A percentile compares a stretch with the other conserved stretches of the same genome.
phyloP scores from a whole-genome alignment of 1,284 basidiomycete genomes.

The Rhodotorula sp. region DNA sequence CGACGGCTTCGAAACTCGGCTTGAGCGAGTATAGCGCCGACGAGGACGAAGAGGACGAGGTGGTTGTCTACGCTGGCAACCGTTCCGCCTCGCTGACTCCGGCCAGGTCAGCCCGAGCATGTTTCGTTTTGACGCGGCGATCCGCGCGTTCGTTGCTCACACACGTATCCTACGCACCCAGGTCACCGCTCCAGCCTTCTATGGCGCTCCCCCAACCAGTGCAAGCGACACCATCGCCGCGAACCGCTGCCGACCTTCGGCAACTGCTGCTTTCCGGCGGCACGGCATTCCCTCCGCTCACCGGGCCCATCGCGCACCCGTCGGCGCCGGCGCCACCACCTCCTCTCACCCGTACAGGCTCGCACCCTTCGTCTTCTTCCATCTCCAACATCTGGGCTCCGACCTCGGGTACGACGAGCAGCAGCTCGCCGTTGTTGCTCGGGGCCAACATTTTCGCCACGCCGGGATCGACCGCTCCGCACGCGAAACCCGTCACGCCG shows the following conservation, averaged over 20 bases:
- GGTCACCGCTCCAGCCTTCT: background rate
- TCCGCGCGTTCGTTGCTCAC: background rate
- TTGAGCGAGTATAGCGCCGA: slow-evolving; percentile 22
- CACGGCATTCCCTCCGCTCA: background rate
- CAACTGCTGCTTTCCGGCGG: slow-evolving; percentile 16
- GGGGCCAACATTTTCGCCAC: background rate
- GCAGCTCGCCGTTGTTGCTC: slow-evolving; percentile 5
- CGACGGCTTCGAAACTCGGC: slow-evolving; percentile 15
- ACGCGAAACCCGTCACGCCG: slow-evolving; percentile 11
- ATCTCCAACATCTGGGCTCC: slow-evolving; percentile 3
- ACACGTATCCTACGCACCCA: too few species aligned
- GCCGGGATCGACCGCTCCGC: background rate
- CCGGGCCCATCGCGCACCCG: background rate
- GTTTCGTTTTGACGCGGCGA: background rate
- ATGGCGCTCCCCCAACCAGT: background rate
- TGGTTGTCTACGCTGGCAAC: slow-evolving; percentile 28
- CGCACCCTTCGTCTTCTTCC: background rate
- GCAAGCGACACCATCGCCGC: background rate
- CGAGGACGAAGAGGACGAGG: slow-evolving; percentile 5
- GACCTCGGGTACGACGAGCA: background rate
- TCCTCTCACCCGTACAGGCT: background rate
- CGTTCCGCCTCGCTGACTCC: background rate
- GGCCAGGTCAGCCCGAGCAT: background rate
- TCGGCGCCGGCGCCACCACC: background rate
- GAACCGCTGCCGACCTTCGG: slow-evolving; percentile 19